Evolutionary conservation across 2,329 filamentous ascomycete genomes (phyloP), one percentile per base, ranked within the genome.

Genomic region (Fusarium keratoplasticum): DNA sequence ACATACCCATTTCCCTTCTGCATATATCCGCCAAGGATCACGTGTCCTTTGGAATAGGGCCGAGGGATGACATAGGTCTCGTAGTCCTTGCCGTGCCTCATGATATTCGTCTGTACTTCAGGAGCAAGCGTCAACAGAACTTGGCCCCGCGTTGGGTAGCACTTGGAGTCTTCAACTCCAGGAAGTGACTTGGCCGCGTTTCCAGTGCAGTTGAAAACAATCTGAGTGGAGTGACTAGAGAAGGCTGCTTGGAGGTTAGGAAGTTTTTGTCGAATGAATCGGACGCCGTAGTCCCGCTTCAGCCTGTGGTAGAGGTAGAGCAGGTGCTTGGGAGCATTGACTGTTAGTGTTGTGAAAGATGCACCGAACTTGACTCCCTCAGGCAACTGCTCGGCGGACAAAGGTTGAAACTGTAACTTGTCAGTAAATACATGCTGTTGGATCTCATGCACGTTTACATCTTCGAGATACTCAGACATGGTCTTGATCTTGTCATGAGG

Each of bases 31-130:
- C 84, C 83, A 2, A 84, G 76, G 33, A 81, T 76, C 8, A 77
- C 78, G 44, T 80, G 72, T 22, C 79, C 83, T 10, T 83, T 81
- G 0, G 83, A 84, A 9, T 74, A 75, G 0, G 82, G 81, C 1
- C 82, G 77, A 0, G 83, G 83, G 54, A 85, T 84, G 6, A 85
- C 76, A 64, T 85, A 85, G 0, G 84, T 85, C 66, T 84, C 81
- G 50, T 83, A 83, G 62, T 82, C 80, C 27, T 77, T 79, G 0
- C 82, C 82, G 58, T 84, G 81, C 1, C 79, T 77, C 84, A 85
- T 85, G 58, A 82, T 72, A 47, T 84, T 85, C 3, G 76, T 77
- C 2, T 67, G 73, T 1, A 84, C 79, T 0, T 73, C 36, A 0
- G 83, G 82, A 0, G 83, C 83, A 25, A 75, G 78, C 1, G 76